Conservation (phyloP, 2,329 filamentous ascomycete genomes). For the Aspergillus terreus region DNA sequence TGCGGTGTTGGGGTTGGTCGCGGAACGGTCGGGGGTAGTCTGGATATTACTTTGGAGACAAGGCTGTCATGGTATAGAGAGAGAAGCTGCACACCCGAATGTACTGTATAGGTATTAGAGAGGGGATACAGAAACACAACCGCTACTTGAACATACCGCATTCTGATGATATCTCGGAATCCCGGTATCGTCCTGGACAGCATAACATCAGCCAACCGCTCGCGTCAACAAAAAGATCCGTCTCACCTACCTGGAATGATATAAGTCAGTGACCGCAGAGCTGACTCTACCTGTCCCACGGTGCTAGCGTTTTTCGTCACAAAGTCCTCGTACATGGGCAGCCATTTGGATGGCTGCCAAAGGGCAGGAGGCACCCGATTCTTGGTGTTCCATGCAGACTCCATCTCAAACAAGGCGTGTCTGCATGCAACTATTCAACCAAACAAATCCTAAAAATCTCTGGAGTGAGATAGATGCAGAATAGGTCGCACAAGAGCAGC, state of each 20-base stretch:
- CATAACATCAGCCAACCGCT: conserved; percentile 2
- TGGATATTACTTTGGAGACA: conserved; percentile 63
- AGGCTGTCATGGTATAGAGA: conserved; percentile 91
- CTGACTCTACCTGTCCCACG: conserved; percentile 92
- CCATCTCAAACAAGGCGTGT: conserved; percentile 25
- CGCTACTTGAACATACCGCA: conserved; percentile 52
- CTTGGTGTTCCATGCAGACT: conserved; percentile 25
- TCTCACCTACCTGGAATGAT: conserved; percentile 69
- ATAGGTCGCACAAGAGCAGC: neutral
- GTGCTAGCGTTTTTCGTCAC: conserved; percentile 92
- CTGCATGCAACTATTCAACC: neutral
- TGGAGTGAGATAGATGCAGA: neutral
- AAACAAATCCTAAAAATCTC: neutral
- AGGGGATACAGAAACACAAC: conserved; percentile 8
- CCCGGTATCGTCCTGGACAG: conserved; percentile 45
- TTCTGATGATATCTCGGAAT: conserved; percentile 93
- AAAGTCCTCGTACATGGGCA: conserved; percentile 60
- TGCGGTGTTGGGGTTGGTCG: conserved; percentile 54
- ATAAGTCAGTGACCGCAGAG: conserved; percentile 87
- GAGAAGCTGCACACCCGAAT: conserved; percentile 83
- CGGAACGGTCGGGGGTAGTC: conserved; percentile 51
- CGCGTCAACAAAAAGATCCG: neutral
- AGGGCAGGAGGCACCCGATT: conserved; percentile 27
- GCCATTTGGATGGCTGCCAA: conserved; percentile 37
- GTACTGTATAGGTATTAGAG: conserved; percentile 47